A percentile compares a stretch with the other conserved stretches of the same genome.
phyloP scores from a whole-genome alignment of 2,329 filamentous ascomycete species.

The Scedosporium minutisporum region DNA sequence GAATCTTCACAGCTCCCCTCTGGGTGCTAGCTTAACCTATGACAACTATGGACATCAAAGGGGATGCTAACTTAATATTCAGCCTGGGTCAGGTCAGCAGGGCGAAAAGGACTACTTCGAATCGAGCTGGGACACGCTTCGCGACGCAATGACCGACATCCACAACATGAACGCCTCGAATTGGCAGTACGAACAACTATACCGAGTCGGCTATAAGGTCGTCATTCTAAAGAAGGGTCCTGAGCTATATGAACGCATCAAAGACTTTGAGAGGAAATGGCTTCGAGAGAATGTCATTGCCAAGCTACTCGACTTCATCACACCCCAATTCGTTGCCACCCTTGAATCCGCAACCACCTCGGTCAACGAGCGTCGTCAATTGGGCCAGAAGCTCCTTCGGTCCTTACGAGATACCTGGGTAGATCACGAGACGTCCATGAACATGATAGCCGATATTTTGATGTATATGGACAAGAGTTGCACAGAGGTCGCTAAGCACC shows the following conservation, averaged over 20 bases:
- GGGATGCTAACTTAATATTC: slow-evolving; percentile 5
- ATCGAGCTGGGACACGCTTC: slow-evolving; percentile 69
- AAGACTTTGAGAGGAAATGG: slow-evolving; percentile 73
- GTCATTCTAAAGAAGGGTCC: slow-evolving; percentile 82
- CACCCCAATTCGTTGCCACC: slow-evolving; percentile 52
- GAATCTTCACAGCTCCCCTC: neutral
- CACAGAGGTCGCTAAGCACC: slow-evolving; percentile 57
- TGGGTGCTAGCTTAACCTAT: neutral
- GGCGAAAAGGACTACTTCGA: slow-evolving; percentile 70
- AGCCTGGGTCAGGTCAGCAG: slow-evolving; percentile 16
- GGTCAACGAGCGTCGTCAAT: slow-evolving; percentile 67
- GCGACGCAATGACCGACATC: slow-evolving; percentile 73
- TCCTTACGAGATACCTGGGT: slow-evolving; percentile 73
- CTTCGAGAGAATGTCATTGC: slow-evolving; percentile 64
- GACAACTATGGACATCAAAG: neutral
- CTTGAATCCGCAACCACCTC: slow-evolving; percentile 54
- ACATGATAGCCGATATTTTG: slow-evolving; percentile 90
- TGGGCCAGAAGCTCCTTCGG: slow-evolving; percentile 74
- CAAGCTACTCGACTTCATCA: slow-evolving; percentile 61
- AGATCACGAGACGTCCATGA: slow-evolving; percentile 85
- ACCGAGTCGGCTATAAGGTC: slow-evolving; percentile 88
- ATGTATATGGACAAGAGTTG: slow-evolving; percentile 96
- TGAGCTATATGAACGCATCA: slow-evolving; percentile 70
- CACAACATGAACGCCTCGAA: slow-evolving; percentile 84
- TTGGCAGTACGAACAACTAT: slow-evolving; percentile 91